Percentiles rank a stretch among this genome's conserved stretches.
phyloP scores from a whole-genome alignment of 495 filamentous ascomycete genomes.

The Talaromyces proteolyticus region DNA sequence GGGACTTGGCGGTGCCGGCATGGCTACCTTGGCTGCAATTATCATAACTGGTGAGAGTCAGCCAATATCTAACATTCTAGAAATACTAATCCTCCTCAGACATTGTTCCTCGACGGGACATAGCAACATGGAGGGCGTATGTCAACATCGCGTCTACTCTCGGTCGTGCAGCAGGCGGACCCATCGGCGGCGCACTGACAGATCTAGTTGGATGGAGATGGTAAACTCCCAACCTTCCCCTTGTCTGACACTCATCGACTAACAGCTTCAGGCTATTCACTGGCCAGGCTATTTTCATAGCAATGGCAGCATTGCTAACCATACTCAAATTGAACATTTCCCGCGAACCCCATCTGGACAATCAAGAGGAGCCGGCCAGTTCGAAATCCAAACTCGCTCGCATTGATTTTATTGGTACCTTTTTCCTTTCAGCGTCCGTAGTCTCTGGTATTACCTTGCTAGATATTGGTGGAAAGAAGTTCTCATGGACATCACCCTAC shows the following conservation, averaged over 20 bases:
- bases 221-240: not conserved
- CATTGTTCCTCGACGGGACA: conserved; percentile 59
- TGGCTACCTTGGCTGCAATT: conserved; percentile 49
- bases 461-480: conserved; percentile 36
- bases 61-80: not conserved
- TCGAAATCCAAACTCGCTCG: conserved; percentile 25
- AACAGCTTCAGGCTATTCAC: conserved; percentile 49
- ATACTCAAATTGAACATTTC: conserved; percentile 40
- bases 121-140: conserved; percentile 60
- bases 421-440: conserved; percentile 41
- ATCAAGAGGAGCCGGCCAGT: conserved; percentile 3
- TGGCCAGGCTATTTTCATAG: conserved; percentile 50
- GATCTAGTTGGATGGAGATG: conserved; percentile 31
- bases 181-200: conserved; percentile 57
- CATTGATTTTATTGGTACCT: conserved; percentile 55
- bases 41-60: conserved; percentile 50
- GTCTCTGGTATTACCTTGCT: conserved; percentile 46
- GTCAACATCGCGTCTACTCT: conserved; percentile 59
- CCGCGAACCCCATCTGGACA: not conserved
- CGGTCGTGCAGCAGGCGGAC: conserved; percentile 59
- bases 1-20: conserved; percentile 54
- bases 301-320: conserved; percentile 42
- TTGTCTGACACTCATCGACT: conserved; percentile 5
- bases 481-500: conserved; percentile 11
- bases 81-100: conserved; percentile 28